Conservation (phyloP, 257 asterid genomes). For the Vinca minor region DNA sequence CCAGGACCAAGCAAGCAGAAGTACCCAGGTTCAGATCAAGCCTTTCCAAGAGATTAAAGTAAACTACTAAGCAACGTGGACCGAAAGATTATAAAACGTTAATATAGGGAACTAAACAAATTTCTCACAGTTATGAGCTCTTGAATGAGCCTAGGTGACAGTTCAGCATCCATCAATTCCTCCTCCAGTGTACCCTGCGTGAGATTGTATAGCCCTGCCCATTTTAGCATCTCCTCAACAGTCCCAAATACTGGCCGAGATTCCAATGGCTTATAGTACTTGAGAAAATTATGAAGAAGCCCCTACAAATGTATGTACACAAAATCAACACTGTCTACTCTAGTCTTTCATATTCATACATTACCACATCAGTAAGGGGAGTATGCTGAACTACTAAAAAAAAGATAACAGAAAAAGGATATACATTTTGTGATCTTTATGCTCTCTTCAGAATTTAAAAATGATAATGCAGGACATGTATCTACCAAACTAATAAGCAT, state of each 20-base stretch:
- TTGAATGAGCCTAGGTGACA: conserved; percentile 56
- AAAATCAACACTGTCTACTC: background rate
- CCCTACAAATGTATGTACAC: background rate
- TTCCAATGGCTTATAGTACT: conserved; percentile 57
- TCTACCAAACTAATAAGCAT: no score
- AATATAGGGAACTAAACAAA: conserved; percentile 6
- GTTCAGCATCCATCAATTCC: conserved; percentile 45
- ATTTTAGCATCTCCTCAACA: conserved; percentile 84
- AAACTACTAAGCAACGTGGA: background rate
- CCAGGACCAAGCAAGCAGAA: background rate
- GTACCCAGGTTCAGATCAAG: background rate
- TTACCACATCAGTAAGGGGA: background rate
- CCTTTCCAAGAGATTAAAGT: background rate
- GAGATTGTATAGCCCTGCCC: conserved; percentile 80
- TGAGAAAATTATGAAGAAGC: conserved; percentile 28
- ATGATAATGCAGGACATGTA: background rate
- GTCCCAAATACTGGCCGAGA: conserved; percentile 68
- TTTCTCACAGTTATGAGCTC: conserved; percentile 80
- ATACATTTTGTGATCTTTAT: background rate
- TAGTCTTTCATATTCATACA: background rate
- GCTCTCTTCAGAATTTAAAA: background rate
- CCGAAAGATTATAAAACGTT: conserved; percentile 8
- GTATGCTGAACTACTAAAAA: background rate
- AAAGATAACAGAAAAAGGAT: no score
- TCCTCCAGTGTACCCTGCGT: conserved; percentile 49